A percentile compares a stretch with the other conserved stretches of the same genome.
phyloP scores from a whole-genome alignment of 495 filamentous ascomycete genomes.

The Aspergillus hancockii region DNA sequence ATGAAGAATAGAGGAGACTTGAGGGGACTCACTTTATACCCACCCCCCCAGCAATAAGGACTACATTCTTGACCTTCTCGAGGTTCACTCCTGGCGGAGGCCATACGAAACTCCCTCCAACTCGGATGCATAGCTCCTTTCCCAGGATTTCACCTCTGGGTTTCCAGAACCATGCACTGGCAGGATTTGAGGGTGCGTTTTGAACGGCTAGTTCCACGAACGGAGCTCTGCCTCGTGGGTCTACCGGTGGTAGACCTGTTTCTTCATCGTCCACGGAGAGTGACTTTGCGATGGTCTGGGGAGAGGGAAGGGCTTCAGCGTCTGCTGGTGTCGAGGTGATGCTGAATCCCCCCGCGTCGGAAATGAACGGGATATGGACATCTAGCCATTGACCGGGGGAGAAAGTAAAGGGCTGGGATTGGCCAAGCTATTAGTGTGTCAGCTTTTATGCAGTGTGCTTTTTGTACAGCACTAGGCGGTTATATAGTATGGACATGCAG shows the following conservation, averaged over 20 bases:
- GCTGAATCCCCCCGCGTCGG: conserved; percentile 79
- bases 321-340: conserved; percentile 73
- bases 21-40: conserved; percentile 65
- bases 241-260: conserved; percentile 18
- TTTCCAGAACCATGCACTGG: conserved; percentile 77
- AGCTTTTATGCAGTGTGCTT: neutral
- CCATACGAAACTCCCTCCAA: conserved; percentile 81
- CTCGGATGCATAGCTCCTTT: conserved; percentile 60
- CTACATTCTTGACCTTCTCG: conserved; percentile 50
- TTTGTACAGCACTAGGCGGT: neutral
- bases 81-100: conserved; percentile 55
- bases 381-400: conserved; percentile 92
- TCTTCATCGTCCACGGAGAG: conserved; percentile 20
- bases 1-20: neutral
- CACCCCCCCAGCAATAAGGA: conserved; percentile 81
- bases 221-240: conserved; percentile 32
- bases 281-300: conserved; percentile 23
- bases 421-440: conserved; percentile 30
- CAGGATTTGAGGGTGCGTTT: conserved; percentile 61
- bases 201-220: conserved; percentile 78
- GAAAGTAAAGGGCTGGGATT: conserved; percentile 51
- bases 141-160: conserved; percentile 54
- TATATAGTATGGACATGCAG: conserved; percentile 2
- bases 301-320: conserved; percentile 34
- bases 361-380: conserved; percentile 65